phyloP scores from a whole-genome alignment of 495 filamentous ascomycete genomes.

The Hapsidospora chrysogenum region DNA sequence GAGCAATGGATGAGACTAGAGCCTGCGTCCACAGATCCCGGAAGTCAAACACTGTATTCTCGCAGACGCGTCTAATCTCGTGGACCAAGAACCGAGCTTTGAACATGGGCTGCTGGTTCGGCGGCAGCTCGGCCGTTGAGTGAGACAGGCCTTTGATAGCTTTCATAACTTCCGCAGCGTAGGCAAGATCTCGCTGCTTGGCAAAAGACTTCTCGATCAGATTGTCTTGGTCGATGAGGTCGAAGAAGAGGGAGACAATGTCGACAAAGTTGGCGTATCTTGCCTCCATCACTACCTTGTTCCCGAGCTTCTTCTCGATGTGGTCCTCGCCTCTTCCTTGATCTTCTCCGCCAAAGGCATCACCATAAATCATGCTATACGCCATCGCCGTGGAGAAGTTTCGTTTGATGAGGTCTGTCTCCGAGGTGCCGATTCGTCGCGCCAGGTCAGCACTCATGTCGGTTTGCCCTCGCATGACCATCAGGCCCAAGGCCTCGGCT shows the following conservation, averaged over 20 bases:
- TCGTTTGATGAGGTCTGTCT: constrained; percentile 38
- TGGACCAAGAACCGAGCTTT: constrained; percentile 54
- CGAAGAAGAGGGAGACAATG: constrained; percentile 61
- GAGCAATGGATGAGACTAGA: constrained; percentile 56
- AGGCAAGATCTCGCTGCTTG: constrained; percentile 38
- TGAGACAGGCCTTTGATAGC: constrained; percentile 48
- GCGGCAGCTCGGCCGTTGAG: constrained; percentile 41
- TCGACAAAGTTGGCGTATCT: constrained; percentile 54
- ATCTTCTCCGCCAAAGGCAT: constrained; percentile 39
- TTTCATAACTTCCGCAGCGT: constrained; percentile 44
- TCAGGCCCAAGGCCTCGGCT: constrained; percentile 65
- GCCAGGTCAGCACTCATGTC: constrained; percentile 42
- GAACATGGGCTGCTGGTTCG: constrained; percentile 77
- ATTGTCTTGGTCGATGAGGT: constrained; percentile 53
- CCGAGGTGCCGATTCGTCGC: constrained; percentile 31
- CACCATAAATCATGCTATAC: constrained; percentile 70
- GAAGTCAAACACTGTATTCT: constrained; percentile 44
- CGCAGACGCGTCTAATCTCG: constrained; percentile 61
- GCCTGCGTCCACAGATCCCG: constrained; percentile 59
- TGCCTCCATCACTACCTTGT: constrained; percentile 39
- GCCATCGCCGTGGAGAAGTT: constrained; percentile 69
- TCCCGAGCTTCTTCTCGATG: constrained; percentile 51
- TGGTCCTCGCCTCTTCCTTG: constrained; percentile 46
- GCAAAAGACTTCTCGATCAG: constrained; percentile 53
- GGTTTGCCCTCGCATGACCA: constrained; percentile 67